Evolutionary conservation across 495 filamentous ascomycete species (phyloP), one percentile per base, ranked within the genome.

Genomic region (Podospora conica): DNA sequence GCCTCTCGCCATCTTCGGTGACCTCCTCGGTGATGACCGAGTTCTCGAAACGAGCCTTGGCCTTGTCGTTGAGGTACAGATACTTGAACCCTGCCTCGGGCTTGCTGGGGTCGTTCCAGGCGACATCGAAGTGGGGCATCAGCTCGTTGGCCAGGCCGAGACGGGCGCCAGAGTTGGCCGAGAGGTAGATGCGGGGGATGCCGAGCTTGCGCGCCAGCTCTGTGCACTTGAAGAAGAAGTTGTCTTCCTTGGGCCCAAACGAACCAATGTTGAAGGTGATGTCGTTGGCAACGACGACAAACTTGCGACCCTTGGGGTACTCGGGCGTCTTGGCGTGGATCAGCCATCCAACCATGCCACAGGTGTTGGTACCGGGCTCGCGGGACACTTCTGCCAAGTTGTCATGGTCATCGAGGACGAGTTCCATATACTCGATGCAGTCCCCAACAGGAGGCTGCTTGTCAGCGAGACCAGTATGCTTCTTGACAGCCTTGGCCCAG

Each of bases 211-310:
- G 85, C 61, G 95, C 95, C 65, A 97, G 83, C 78, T 98, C 93
- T 12, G 95, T 97, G 79, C 95, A 98, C 84, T 97, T 97, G 82
- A 92, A 88, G 87, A 98, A 98, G 87, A 97, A 98, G 69, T 90
- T 90, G 77, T 98, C 95, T 81, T 98, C 95, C 77, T 86, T 86
- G 20, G 95, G 95, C 61, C 95, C 95, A 77, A 98, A 98, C 18
- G 92, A 96, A 71, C 95, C 95, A 71, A 98, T 98, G 83, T 95
- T 95, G 84, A 91, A 98, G 23, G 95, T 98, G 78, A 98, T 98
- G 75, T 98, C 95, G 83, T 98, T 98, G 84, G 95, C 92, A 63
- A 98, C 88, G 68, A 98, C 91, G 75, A 98, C 84, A 78, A 98
- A 98, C 71, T 91, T 89, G 62, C 95, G 84, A 64, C 95, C 95